phyloP scores from a whole-genome alignment of 177 flowering plant genomes.

The Vitis hybrid region DNA sequence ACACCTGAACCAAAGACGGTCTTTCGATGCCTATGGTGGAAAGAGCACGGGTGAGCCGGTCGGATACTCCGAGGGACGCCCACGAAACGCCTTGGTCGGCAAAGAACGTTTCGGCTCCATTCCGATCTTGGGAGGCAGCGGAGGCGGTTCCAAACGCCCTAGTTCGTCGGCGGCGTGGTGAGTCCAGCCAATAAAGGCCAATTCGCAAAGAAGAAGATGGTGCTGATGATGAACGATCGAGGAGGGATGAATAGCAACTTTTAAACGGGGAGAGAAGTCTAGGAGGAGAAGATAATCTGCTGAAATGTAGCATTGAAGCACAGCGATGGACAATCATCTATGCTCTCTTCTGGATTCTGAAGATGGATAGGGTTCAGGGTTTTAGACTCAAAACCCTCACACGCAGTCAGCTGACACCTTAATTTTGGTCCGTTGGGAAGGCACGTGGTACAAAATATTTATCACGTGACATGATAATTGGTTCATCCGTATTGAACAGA shows the following conservation, averaged over 20 bases:
- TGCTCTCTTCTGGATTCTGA: background rate
- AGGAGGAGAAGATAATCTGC: slow-evolving; percentile 19
- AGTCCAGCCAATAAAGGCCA: slow-evolving; percentile 12
- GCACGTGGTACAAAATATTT: no score
- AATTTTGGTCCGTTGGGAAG: no score
- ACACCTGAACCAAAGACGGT: slow-evolving; percentile 83
- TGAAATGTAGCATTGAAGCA: slow-evolving; percentile 27
- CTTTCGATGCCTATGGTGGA: slow-evolving; percentile 47
- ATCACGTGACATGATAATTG: no score
- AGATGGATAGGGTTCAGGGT: slow-evolving; percentile 9
- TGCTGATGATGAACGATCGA: slow-evolving; percentile 9
- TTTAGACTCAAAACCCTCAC: slow-evolving; percentile 3
- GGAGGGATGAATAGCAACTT: background rate
- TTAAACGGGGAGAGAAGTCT: slow-evolving; percentile 1
- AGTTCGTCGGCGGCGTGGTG: slow-evolving; percentile 11
- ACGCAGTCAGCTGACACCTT: no score
- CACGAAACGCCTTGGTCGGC: slow-evolving; percentile 71
- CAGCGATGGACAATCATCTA: slow-evolving; percentile 27
- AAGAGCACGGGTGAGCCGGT: slow-evolving; percentile 58
- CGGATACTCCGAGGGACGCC: slow-evolving; percentile 74
- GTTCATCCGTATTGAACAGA: background rate
- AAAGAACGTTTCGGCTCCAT: slow-evolving; percentile 45
- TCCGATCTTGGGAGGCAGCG: slow-evolving; percentile 9
- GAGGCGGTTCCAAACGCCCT: slow-evolving; percentile 24
- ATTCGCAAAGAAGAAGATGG: slow-evolving; percentile 10